Base-by-base conservation (phyloP, 169 alveolate species). In the Pseudocohnilembus persalinus region DNA sequence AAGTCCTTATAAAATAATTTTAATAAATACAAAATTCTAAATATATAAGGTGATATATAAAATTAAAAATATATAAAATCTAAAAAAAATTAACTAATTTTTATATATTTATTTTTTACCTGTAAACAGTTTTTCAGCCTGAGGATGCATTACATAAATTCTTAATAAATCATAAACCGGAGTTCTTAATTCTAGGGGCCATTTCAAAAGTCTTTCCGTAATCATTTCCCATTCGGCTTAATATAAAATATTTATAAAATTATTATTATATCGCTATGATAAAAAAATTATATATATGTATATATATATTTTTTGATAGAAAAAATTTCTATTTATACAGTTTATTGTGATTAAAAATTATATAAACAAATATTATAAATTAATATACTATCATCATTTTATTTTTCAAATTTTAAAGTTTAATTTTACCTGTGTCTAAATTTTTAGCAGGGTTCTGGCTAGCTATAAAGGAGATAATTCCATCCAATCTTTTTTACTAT, bases 141-240 rank as follows among this genome's bases (percentile, higher is more conserved):
- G 76, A 30, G 95, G 96, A 82, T 94, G 97, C 74, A 90, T 77
- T 33, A 93, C 76, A 83, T 90, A 93, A 92, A 94, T 88, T 88
- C 97, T 91, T 87, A 92, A 93, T 31, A 94, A 88, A 76, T 96
- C 98, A 79, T 92, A 90, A 79, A 88, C 84, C 31, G 98, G 98
- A 72, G 94, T 90, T 77, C 93, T 82, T 25, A 76, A 34, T 31
- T 94, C 92, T 31, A 85, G 86, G 33, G 94, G 95, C 96, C 97
- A 93, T 63, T 89, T 80, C 0, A 95, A 88, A 29, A 96, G 82
- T 85, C 93, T 93, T 49, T 88, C 76, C 30, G 94, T 81, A 76
- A 90, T 88, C 28, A 90, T 85, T 76, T 88, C 87, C 32, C 85
- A 77, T 72, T 83, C 92, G n/a, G 89, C 74, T 6, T 83, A 84